Base-by-base conservation (phyloP, 176 grass and related monocot species). In the Rhynchospora pubera region DNA sequence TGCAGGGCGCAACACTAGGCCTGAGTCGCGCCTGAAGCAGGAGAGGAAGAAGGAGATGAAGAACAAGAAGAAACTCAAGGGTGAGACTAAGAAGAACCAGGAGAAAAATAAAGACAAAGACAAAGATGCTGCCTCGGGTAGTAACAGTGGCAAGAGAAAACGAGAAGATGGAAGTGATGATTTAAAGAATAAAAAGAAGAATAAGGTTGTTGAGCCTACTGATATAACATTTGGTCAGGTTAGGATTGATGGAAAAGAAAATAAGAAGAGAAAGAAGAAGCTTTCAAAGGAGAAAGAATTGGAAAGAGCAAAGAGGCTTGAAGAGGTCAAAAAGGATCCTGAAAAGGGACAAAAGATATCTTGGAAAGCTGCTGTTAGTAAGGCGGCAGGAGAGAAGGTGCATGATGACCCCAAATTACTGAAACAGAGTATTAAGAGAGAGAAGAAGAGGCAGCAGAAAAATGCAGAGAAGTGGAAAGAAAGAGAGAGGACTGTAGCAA, bases 341-440 rank as follows among this genome's bases (percentile, higher is more conserved):
- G 85, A 85, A 44, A 99, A 89, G 73, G 92, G 89, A n/a, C 65
- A 65, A 57, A 85, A 84, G 51, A 58, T 90, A 15, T 91, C 96
- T 0, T 99, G 96, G 96, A 93, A 98, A 86, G 39, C 80, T 0
- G 91, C 87, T 0, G 93, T 84, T 32, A 93, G 89, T 53, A 87
- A 89, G 12, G 89, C 92, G 42, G 89, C 96, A 19, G 91, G 92
- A 52, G 89, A 91, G 72, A 98, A 94, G 85, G 96, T 98, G 58
- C 96, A 99, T 21, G 96, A 99, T 62, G 89, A 99, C 61, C 85
- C 91, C 0, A 99, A 90, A 87, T 78, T 95, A 78, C 86, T 99
- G 70, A 95, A 87, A 77, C 82, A 90, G 79, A 95, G 96, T 75
- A 85, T 95, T 39, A 99, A 95, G 82, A 99, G 84, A 73, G 92